phyloP scores from a whole-genome alignment of 208 protist genomes.

The Trypanosoma melophagium region DNA sequence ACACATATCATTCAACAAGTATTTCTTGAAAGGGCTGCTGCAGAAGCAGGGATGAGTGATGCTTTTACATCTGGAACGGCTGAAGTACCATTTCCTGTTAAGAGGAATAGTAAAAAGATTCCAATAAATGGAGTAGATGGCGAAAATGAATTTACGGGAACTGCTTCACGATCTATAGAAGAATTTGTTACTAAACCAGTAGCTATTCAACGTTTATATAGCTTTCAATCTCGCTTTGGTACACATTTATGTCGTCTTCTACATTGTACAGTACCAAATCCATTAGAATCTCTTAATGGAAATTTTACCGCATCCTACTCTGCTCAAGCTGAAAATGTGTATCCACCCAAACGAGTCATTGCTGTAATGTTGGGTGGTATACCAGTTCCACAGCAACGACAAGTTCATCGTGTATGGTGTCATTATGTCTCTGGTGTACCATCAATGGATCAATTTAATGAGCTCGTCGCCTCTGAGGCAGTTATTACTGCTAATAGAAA shows the following conservation, averaged over 20 bases:
- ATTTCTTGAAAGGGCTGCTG: constrained; percentile 36
- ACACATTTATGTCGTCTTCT: constrained; percentile 28
- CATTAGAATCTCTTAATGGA: constrained; percentile 19
- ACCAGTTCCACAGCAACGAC: constrained; percentile 24
- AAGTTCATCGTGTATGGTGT: constrained; percentile 35
- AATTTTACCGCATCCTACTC: constrained; percentile 33
- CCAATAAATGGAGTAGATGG: too few species aligned
- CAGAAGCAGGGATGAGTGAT: constrained; percentile 27
- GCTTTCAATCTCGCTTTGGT: constrained; percentile 39
- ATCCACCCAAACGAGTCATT: constrained; percentile 34
- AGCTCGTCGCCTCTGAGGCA: constrained; percentile 7
- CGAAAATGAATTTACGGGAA: not conserved
- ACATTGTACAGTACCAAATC: constrained; percentile 14
- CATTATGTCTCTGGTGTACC: constrained; percentile 34
- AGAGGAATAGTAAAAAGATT: too few species aligned
- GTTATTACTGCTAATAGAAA: not conserved
- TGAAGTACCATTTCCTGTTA: too few species aligned
- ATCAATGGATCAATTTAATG: constrained; percentile 37
- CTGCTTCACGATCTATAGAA: constrained; percentile 29
- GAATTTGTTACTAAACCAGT: constrained; percentile 33
- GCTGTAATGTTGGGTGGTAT: constrained; percentile 45
- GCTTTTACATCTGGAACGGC: not conserved
- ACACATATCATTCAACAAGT: constrained; percentile 50
- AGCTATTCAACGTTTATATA: constrained; percentile 30
- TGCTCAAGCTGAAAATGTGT: constrained; percentile 46